phyloP scores from a whole-genome alignment of 345 rosid genomes.

The Dimocarpus longan region DNA sequence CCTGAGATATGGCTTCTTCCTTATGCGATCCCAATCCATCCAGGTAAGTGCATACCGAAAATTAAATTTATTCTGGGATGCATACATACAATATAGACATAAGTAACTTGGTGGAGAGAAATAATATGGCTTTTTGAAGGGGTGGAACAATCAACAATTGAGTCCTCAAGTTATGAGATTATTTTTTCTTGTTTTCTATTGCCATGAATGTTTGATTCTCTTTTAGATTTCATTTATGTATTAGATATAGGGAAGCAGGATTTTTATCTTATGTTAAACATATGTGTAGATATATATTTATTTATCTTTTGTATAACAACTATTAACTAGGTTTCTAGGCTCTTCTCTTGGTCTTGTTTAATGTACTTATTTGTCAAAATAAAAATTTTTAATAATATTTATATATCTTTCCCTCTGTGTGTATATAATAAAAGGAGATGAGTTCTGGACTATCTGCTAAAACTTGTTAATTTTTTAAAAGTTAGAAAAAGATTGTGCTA shows the following conservation, averaged over 20 bases:
- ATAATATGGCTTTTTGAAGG: neutral
- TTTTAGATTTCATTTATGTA: neutral
- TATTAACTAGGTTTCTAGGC: neutral
- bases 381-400: neutral
- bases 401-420: neutral
- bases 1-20: conserved; percentile 99
- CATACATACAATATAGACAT: neutral
- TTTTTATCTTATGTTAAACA: neutral
- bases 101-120: neutral
- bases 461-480: neutral
- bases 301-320: neutral
- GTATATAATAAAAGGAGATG: no score
- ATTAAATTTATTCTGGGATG: neutral
- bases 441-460: neutral
- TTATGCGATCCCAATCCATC: conserved; percentile 78
- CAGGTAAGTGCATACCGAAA: conserved; percentile 53
- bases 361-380: neutral
- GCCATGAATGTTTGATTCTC: neutral
- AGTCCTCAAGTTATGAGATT: neutral
- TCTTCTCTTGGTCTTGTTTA: neutral
- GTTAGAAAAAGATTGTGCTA: neutral
- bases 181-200: neutral
- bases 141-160: neutral
- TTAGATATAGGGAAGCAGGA: neutral
- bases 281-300: neutral